These are phyloP conservation scores for Perkinsela sp. DNA, from an alignment of 208 protist genomes.

Conservation along the genomic window DNA sequence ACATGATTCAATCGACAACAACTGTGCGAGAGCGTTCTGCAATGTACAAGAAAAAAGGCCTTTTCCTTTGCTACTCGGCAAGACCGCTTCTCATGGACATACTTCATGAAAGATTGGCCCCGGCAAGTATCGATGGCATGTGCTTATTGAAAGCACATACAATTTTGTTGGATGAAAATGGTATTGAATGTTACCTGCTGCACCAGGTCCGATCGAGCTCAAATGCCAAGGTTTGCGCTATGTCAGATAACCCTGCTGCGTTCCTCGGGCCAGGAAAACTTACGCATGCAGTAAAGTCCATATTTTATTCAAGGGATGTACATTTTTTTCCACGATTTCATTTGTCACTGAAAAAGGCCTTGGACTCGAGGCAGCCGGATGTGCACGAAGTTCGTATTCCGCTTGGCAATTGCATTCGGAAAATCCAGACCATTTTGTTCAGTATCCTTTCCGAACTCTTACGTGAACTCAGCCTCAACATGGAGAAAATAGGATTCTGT, in stretches of 20 bases:
- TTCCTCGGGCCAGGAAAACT: neutral
- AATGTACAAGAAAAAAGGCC: neutral
- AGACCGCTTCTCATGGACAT: neutral
- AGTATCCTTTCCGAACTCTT: neutral
- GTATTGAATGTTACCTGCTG: neutral
- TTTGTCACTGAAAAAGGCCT: neutral
- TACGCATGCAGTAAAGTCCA: neutral
- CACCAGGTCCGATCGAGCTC: neutral
- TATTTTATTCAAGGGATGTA: neutral
- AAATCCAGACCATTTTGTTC: neutral
- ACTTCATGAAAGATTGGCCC: neutral
- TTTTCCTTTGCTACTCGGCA: neutral
- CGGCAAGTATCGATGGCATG: neutral
- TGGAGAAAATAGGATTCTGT: neutral
- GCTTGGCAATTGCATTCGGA: neutral
- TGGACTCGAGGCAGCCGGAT: neutral
- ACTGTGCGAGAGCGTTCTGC: neutral
- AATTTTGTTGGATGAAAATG: neutral
- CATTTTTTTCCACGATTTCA: neutral
- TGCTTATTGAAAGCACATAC: neutral
- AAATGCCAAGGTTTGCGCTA: neutral
- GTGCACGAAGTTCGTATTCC: neutral
- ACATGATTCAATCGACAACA: neutral
- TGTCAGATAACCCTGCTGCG: neutral
- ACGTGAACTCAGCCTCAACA: neutral